Evolutionary conservation across 768 basidiomycete species (phyloP), one percentile per base, ranked within the genome.

Genomic region (Tricholoma bakamatsutake): DNA sequence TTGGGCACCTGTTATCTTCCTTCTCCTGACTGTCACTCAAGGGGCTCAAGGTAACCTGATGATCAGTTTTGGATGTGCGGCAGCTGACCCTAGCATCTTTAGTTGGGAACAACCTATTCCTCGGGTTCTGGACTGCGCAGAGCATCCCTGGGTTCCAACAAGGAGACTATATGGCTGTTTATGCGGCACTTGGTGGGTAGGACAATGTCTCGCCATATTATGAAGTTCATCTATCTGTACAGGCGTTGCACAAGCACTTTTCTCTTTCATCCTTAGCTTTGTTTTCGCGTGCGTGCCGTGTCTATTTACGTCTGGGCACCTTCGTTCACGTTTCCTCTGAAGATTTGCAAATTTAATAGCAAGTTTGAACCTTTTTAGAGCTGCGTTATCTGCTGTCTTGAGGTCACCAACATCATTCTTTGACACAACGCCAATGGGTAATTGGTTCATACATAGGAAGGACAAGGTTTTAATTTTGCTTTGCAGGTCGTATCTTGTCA

Each of bases 371-470:
- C 65, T 89, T 37, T 88, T 86, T 70, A 79, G 73, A 59, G 66
- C 71, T 4, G 85, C 85, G 0, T 69, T 89, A 9, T 64, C 58
- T 5, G 73, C 75, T 12, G 83, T 91, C 4, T 62, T 91, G 52
- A 69, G 77, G 4, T 85, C 85, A 8, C 83, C 85, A 0, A 66
- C 76, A 0, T 79, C 83, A 3, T 89, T 88, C 71, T 88, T 87
- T 62, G 88, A 90, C 63, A 84, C 85, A 0, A 88, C 87, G 0
- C 84, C 84, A 1, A 77, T 84, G 64, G 83, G 84, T 82, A 61
- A 33, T 69, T 57, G 12, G 27, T 54, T 21, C 17, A 27, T 17
- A 0, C 18, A 2, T 43, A 2, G 51, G 49, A 18, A 47, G 37
- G 33, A 11, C 42, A 57, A 8, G n/a, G 12, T 24, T 18, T 17